Evolutionary conservation across 352 stramenopile species (phyloP), one percentile per base, ranked within the genome.

Genomic region (Phytophthora multivora): DNA sequence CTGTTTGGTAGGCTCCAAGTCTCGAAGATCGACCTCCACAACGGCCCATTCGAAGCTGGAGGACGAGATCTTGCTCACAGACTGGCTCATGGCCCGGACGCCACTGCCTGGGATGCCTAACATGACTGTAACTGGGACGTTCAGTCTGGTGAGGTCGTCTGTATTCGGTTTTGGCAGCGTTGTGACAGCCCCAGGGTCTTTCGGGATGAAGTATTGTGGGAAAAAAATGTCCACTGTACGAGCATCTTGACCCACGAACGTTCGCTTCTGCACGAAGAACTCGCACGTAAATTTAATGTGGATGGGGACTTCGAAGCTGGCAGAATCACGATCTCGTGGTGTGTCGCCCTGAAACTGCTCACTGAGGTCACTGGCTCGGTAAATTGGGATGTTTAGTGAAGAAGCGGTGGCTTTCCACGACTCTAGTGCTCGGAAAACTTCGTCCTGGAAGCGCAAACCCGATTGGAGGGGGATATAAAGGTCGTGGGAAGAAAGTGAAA

Each of bases 91-190:
- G 9, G 39, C 40, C 4, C 51, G 18, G 0, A 63, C 71, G 3
- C 74, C 72, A 63, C 84, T 93, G 39, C 84, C 82, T n/a, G 84
- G 84, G 11, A 93, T 74, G 0, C 84, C 84, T 5, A 93, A 5
- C 40, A 89, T 68, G 10, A 86, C 48, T 1, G 82, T 90, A 51
- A 93, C 52, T 1, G 84, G 79, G 1, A 91, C 53, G 13, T 66
- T 68, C 1, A 79, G 47, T 54, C 74, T 80, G 15, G 33, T 63
- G 7, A 61, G 18, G 21, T 80, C 65, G 1, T 59, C 30, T 4
- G 46, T 49, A 23, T 62, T 79, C 8, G 70, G 74, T 26, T 77
- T 84, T 16, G 66, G 48, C 0, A 89, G 58, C 0, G 75, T 79
- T 0, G 75, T 81, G 2, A 49, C 55, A 16, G 63, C 69, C 41